These are phyloP conservation scores for Rhizoclosmatium globosum DNA, from an alignment of 192 early-diverging fungal species.

Conservation along the genomic window DNA sequence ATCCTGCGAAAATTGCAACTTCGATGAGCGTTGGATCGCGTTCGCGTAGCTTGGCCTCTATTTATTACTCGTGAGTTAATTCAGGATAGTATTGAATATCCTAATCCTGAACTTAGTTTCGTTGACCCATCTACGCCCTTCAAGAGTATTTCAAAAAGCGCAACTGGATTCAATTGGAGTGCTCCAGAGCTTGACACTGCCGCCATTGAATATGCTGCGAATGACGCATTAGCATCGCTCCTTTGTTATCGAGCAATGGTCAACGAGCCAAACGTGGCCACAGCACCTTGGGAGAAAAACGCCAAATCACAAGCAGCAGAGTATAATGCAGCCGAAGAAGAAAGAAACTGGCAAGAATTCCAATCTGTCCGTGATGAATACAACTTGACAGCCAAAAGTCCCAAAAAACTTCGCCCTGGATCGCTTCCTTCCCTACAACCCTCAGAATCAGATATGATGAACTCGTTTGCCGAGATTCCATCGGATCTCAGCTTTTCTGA, in stretches of 20 bases:
- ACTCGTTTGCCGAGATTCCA: neutral
- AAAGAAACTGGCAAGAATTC: neutral
- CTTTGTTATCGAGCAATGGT: conserved; percentile 25
- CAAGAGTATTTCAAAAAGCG: neutral
- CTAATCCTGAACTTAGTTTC: conserved; percentile 2
- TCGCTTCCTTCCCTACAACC: neutral
- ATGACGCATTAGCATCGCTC: conserved; percentile 36
- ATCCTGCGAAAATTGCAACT: conserved; percentile 12
- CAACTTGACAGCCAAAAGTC: neutral
- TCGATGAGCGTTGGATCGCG: neutral
- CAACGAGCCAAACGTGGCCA: neutral
- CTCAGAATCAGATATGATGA: neutral
- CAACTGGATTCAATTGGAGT: conserved; percentile 32
- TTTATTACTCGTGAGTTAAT: conserved; percentile 13
- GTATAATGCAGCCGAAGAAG: neutral
- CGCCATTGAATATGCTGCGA: conserved; percentile 36
- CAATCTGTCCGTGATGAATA: neutral
- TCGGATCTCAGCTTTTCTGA: too few relatives aligned
- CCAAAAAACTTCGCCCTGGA: neutral
- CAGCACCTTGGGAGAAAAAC: neutral
- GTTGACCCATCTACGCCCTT: conserved; percentile 23
- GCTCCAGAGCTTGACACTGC: neutral
- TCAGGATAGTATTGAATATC: neutral
- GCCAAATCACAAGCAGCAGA: neutral
- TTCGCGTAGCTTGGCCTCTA: conserved; percentile 10